phyloP scores from a whole-genome alignment of 2,329 filamentous ascomycete genomes.

The Venturia nashicola region DNA sequence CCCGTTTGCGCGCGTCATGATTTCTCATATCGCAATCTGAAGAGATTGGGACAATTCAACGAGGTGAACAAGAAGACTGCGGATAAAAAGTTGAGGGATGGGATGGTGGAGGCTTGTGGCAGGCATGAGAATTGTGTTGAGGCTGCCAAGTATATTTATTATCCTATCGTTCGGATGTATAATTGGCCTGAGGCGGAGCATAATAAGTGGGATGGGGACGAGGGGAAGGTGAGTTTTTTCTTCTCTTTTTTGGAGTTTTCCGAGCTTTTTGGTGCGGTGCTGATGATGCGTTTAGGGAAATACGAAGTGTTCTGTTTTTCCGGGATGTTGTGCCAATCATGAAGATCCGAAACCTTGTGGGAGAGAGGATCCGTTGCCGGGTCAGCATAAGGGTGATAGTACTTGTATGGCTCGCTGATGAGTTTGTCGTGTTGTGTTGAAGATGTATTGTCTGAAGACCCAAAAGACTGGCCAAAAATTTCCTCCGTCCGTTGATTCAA shows the following conservation, averaged over 20 bases:
- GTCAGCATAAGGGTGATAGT: background rate
- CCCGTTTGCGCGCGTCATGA: constrained; percentile 11
- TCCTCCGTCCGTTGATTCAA: too few relatives aligned
- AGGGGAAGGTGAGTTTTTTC: background rate
- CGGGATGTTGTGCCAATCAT: constrained; percentile 2
- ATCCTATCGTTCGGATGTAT: constrained; percentile 1
- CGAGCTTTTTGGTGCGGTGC: background rate
- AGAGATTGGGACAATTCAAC: background rate
- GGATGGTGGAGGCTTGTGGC: constrained; percentile 7
- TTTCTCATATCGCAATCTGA: constrained; percentile 11
- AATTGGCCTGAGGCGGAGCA: background rate
- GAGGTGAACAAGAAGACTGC: background rate
- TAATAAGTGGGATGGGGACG: background rate
- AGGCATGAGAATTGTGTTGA: background rate
- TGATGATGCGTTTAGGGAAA: background rate
- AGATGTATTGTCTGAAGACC: background rate
- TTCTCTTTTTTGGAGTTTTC: background rate
- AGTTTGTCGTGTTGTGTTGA: background rate
- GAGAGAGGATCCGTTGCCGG: background rate
- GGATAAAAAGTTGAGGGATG: constrained; percentile 8
- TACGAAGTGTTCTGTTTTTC: background rate
- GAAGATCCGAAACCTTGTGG: background rate
- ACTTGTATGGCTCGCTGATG: background rate
- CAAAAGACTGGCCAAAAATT: background rate
- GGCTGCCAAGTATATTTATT: background rate